Percentiles rank a stretch among this genome's conserved stretches.
phyloP scores from a whole-genome alignment of 2,329 filamentous ascomycete genomes.

The Colletotrichum neosansevieriae region DNA sequence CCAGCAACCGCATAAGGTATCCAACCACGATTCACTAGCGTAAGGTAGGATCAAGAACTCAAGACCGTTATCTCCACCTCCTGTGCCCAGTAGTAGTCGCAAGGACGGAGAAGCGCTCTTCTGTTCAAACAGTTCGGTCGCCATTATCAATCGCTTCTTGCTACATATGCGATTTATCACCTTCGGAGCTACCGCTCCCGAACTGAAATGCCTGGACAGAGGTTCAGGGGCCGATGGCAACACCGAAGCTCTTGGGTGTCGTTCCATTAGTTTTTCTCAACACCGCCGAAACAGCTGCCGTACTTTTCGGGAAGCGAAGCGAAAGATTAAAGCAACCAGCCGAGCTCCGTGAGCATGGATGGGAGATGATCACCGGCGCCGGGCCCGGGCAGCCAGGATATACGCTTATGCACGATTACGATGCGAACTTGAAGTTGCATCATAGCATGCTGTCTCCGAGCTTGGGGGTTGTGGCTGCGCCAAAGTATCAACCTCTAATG shows the following conservation, averaged over 20 bases:
- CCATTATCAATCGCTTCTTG: constrained; percentile 8
- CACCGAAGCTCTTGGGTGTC: constrained; percentile 42
- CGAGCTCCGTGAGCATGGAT: constrained; percentile 42
- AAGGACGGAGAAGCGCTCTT: not conserved
- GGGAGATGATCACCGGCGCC: constrained; percentile 44
- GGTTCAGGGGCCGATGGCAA: constrained; percentile 38
- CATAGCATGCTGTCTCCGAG: constrained; percentile 53
- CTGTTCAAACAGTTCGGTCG: constrained; percentile 4
- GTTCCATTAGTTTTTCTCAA: constrained; percentile 42
- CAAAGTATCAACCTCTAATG: constrained; percentile 55
- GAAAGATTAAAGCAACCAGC: constrained; percentile 42
- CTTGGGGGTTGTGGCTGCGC: constrained; percentile 46
- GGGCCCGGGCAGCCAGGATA: constrained; percentile 40
- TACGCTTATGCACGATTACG: constrained; percentile 49
- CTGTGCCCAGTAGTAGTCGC: not conserved
- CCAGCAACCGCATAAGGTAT: not conserved
- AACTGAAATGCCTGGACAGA: constrained; percentile 42
- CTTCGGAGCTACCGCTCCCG: constrained; percentile 34
- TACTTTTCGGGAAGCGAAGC: constrained; percentile 43
- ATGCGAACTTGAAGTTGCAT: constrained; percentile 52
- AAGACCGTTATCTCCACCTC: not conserved
- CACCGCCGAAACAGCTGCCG: constrained; percentile 40
- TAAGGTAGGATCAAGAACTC: not conserved
- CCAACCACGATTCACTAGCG: not conserved
- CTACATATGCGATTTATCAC: not conserved